Evolutionary conservation across 192 early-diverging fungal genomes (phyloP).

Genomic region (Chytriomyces confervae): DNA sequence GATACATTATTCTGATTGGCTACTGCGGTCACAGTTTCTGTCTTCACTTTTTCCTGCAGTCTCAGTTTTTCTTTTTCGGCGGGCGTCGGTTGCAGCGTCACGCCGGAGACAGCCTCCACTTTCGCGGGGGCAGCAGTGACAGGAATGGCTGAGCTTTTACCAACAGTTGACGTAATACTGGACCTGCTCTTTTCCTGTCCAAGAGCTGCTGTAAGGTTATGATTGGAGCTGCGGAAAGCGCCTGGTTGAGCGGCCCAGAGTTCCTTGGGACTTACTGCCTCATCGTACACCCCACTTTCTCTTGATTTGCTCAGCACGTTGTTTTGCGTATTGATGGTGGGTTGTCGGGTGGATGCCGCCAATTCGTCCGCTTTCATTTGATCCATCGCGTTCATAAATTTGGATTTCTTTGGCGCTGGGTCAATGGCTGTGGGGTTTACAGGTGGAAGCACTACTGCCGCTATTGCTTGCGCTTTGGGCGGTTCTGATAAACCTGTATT

Average conservation of each 20-base stretch:
- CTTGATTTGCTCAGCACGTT: not conserved
- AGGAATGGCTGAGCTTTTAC: too few relatives aligned
- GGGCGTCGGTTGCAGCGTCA: not conserved
- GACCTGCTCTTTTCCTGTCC: too few relatives aligned
- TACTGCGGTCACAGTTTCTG: not conserved
- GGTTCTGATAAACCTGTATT: too few relatives aligned
- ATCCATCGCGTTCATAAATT: slow-evolving; percentile 57
- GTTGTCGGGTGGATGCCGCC: not conserved
- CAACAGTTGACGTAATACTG: too few relatives aligned
- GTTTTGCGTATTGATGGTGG: not conserved
- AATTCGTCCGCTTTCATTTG: slow-evolving; percentile 12
- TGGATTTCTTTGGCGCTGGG: slow-evolving; percentile 13
- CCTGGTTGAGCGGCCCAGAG: not conserved
- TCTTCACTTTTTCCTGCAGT: slow-evolving; percentile 13
- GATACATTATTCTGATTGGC: not conserved
- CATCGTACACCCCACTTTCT: too few relatives aligned
- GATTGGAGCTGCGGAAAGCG: not conserved
- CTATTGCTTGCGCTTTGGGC: too few relatives aligned
- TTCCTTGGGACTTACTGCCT: not conserved
- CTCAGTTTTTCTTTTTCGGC: slow-evolving; percentile 38
- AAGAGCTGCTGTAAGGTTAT: not conserved
- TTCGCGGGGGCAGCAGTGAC: too few relatives aligned
- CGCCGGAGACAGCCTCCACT: not conserved
- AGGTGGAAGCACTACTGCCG: too few relatives aligned
- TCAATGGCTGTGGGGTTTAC: too few relatives aligned